Evolutionary conservation across 768 basidiomycete genomes (phyloP).

Genomic region (Rhodosporidiobolus sp.): DNA sequence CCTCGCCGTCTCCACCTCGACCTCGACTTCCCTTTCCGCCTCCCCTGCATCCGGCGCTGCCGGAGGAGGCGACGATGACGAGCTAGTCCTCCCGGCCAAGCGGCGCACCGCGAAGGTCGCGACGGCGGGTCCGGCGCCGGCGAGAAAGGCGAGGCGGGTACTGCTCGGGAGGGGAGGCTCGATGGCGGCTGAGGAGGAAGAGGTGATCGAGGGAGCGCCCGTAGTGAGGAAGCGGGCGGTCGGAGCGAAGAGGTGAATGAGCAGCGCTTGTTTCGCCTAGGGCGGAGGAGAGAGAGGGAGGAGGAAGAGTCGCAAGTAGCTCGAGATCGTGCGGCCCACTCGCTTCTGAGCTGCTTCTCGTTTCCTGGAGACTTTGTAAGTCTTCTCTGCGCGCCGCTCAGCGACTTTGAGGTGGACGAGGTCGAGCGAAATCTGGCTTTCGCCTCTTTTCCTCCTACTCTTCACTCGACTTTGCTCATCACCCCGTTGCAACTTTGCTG

Average conservation of each 20-base stretch:
- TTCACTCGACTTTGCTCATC: too few relatives aligned
- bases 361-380: too few relatives aligned
- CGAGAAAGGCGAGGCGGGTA: conserved; percentile 8
- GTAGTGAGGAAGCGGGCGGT: conserved; percentile 2
- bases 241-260: not conserved
- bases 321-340: too few relatives aligned
- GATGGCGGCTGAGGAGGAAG: conserved; percentile 4
- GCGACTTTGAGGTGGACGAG: too few relatives aligned
- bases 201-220: conserved; percentile 12
- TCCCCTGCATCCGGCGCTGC: not conserved
- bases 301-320: too few relatives aligned
- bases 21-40: not conserved
- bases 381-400: too few relatives aligned
- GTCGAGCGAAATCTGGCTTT: too few relatives aligned
- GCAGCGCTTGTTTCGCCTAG: too few relatives aligned
- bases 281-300: too few relatives aligned
- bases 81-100: not conserved
- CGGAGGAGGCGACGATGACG: not conserved
- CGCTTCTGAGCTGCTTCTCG: too few relatives aligned
- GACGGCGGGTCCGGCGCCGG: not conserved
- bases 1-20: not conserved
- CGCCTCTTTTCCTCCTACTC: too few relatives aligned
- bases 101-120: not conserved
- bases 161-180: not conserved
- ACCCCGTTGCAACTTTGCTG: too few relatives aligned